Base-by-base conservation (phyloP, 2,329 filamentous ascomycete species). In the Tolypocladium ophioglossoides region DNA sequence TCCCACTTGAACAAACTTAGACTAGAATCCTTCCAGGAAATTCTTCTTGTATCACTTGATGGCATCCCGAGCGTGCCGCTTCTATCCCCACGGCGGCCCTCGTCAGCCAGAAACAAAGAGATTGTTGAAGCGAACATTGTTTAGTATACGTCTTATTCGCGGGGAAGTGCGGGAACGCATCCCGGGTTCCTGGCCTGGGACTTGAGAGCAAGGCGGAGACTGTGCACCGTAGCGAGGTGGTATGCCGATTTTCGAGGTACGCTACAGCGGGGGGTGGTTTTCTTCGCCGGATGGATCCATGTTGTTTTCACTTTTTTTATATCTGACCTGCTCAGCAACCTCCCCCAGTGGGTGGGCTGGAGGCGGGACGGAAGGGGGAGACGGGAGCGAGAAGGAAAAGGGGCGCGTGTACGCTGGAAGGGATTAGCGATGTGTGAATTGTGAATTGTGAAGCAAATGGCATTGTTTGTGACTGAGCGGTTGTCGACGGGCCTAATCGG, bases 31-130 rank as follows among this genome's bases (percentile, higher is more conserved):
- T 63, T 60, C 52, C 62, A 61, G 60, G 61, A 64, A 66, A 60
- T 46, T 55, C 55, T 63, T 61, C 54, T 65, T 65, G 63, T 64
- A 65, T 64, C 59, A 59, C 56, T 63, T 61, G 59, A 56, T 20
- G 46, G 47, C 46, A 44, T 52, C 27, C 50, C 48, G 24, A 27
- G 16, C 27, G 5, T 37, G 37, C 34, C 44, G 30, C 35, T 35
- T 44, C 46, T 46, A 52, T 46, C 37, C 44, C 52, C 14, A 46
- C 32, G 7, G 27, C 18, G 27, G 24, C 38, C 24, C 35, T 51
- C 34, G 35, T 40, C 24, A 37, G n/a, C 44, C 4, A 27, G 44
- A 20, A 27, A 46, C 38, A 14, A 48, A 27, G 44, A 34, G 44
- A 34, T 9, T 48, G 44, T 20, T 7, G 44, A 24, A 38, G 48